Conservation (phyloP, 23 red algal species). For the Chondrus crispus region DNA sequence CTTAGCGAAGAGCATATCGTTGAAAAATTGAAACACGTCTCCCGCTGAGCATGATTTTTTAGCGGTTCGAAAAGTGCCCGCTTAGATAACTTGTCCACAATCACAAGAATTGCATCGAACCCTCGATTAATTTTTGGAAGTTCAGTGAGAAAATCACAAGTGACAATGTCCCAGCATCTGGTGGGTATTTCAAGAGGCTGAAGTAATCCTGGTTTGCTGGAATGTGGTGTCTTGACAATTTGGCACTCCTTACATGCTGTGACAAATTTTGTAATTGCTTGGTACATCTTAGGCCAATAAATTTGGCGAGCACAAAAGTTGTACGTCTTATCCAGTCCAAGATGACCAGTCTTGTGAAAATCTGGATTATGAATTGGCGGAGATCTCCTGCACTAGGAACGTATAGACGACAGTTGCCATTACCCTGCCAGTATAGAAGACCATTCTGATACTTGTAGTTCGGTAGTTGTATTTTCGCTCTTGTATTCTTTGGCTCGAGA, state of each 20-base stretch:
- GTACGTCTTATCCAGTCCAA: not conserved
- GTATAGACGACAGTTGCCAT: not conserved
- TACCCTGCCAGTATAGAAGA: not conserved
- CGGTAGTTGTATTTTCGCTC: no score
- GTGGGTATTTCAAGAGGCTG: conserved; percentile 10
- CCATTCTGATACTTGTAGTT: not conserved
- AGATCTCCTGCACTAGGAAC: not conserved
- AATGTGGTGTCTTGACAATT: not conserved
- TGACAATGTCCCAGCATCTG: conserved; percentile 14
- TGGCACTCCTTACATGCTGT: not conserved
- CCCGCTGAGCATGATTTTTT: not conserved
- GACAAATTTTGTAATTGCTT: not conserved
- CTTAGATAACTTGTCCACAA: conserved; percentile 33
- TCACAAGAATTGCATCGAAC: not conserved
- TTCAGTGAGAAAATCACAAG: conserved; percentile 32
- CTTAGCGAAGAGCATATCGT: conserved; percentile 7
- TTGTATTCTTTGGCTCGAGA: no score
- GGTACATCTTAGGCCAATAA: conserved; percentile 1
- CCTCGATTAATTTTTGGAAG: not conserved
- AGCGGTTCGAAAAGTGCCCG: not conserved
- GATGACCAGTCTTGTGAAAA: not conserved
- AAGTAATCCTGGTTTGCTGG: no score
- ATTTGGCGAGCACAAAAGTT: not conserved
- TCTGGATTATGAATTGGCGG: not conserved
- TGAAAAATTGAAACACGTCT: conserved; percentile 1